These are phyloP conservation scores for Rhodamnia rubescens DNA, from an alignment of 345 rosid species.

Conservation along the genomic window DNA sequence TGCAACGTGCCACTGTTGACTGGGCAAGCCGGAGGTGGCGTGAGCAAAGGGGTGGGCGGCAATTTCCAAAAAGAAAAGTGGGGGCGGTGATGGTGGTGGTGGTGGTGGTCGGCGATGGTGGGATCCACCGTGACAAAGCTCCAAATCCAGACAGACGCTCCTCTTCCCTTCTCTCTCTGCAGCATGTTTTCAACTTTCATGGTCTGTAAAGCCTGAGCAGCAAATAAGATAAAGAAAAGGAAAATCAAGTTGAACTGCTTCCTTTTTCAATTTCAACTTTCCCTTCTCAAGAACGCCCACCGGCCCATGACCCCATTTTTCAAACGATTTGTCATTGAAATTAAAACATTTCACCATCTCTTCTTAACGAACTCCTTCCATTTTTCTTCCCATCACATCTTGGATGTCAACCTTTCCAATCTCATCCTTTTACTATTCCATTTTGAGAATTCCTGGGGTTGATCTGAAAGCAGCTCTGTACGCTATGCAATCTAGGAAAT, in stretches of 20 bases:
- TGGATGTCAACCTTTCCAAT: neutral
- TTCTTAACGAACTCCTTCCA: neutral
- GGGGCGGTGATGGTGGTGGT: neutral
- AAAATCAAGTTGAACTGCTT: neutral
- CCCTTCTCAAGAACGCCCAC: neutral
- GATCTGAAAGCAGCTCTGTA: neutral
- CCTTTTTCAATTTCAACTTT: neutral
- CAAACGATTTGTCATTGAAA: neutral
- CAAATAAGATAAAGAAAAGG: neutral
- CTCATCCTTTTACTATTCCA: neutral
- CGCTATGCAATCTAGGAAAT: neutral
- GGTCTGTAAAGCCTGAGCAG: neutral
- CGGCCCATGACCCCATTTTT: neutral
- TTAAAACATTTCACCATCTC: neutral
- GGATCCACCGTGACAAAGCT: neutral
- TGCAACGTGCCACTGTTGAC: neutral
- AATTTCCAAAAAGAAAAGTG: neutral
- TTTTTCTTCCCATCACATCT: neutral
- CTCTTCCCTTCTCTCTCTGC: neutral
- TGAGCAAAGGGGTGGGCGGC: neutral
- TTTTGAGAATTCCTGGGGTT: neutral
- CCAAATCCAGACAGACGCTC: slow-evolving; percentile 4
- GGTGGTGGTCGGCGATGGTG: neutral
- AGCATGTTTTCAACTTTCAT: neutral
- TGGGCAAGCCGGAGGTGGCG: neutral